Base-by-base conservation (phyloP, 108 stramenopile species). In the Thalassiosira profunda region DNA sequence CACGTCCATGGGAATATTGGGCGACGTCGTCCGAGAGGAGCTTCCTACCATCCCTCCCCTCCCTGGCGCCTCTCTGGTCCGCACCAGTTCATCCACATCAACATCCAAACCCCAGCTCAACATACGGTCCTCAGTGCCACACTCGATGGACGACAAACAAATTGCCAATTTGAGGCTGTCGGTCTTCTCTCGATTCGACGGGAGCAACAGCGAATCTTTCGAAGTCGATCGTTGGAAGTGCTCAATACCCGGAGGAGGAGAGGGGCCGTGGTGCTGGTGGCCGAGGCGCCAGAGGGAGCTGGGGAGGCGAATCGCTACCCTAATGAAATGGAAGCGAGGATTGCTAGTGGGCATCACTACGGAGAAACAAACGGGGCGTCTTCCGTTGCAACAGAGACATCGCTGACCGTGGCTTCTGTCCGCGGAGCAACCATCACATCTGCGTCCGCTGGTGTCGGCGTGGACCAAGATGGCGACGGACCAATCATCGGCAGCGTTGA, bases 131-230 rank as follows among this genome's bases (percentile, higher is more conserved):
- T 71, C 74, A 2, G 55, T 71, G 29, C 74, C 79, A 0, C 58
- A 77, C 37, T 70, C 76, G 7, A 25, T 35, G 25, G 89, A 92
- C 62, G 91, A 95, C 63, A 51, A 81, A 25, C 84, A 84, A 43
- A 89, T 95, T 67, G 94, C 91, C 44, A 81, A 86, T 24, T 72
- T 95, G 35, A 89, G 94, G 0, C 81, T 92, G 11, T 91, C 89
- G 9, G 89, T 91, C 10, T 95, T 92, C 52, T 84, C 85, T 8
- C 65, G 84, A 12, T 89, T 89, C 52, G 63, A 86, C 25, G 66
- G 40, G 87, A 92, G 9, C 44, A 74, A 47, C 84, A 81, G 29
- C 41, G 58, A 28, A 26, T 63, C 4, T 95, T 91, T 68, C 70
- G 84, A 43, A 48, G 49, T 24, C 72, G 85, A 9, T 91, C 89